Evolutionary conservation across 2,329 filamentous ascomycete genomes (phyloP), one percentile per base, ranked within the genome.

Genomic region (Alternaria viburni): DNA sequence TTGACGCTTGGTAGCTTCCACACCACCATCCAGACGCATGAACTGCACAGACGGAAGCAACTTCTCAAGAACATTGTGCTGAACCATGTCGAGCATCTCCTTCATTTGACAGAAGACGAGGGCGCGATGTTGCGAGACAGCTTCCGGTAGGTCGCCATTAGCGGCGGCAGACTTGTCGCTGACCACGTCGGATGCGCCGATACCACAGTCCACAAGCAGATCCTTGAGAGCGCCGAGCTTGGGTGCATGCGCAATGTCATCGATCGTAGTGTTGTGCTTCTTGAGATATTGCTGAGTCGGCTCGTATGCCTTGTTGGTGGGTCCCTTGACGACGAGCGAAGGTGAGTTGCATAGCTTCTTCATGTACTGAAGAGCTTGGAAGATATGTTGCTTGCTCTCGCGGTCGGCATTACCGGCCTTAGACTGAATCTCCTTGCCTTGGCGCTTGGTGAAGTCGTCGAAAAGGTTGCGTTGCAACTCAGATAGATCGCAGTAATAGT

Each of bases 41-140:
- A 91, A 97, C 41, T 96, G 96, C 6, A 97, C 94, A 0, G 91
- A 92, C 1, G 96, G 96, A n/a, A 99, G 86, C 81, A 98, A 86
- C 74, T 91, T 91, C 79, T 93, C 93, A 43, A 99, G 83, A 1
- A 99, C 96, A 61, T 95, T 94, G 73, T 91, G 93, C 77, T 98
- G 94, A 3, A 99, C 96, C 88, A 99, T 98, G 80, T 99, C 96
- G 23, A 99, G 86, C 96, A 99, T 99, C 80, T 99, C 96, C 82
- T 99, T 99, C 93, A 99, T 97, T 79, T 99, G 96, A 75, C 96
- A 99, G 85, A 99, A 99, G 70, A 99, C 91, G 26, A 99, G 88
- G 0, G 96, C 96, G 47, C 96, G 92, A 78, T 99, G 96, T 28
- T 95, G 96, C 65, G 96, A 97, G 78, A 99, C 96, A 44, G 94